Base-by-base conservation (phyloP, 108 stramenopile species). In the Hondaea fermentalgiana region DNA sequence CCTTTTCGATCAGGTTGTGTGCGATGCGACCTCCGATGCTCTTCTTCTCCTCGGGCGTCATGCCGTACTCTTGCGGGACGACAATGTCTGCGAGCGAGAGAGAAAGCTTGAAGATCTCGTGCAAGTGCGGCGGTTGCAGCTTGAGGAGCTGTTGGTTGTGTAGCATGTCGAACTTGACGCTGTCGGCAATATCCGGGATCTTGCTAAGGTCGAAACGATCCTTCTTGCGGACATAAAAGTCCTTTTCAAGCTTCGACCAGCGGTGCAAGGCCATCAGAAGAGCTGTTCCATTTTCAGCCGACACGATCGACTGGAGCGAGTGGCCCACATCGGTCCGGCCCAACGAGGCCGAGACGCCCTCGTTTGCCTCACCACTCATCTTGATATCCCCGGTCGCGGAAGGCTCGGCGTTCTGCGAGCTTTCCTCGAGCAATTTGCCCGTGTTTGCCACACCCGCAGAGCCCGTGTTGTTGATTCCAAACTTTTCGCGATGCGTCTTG, bases 61-160 rank as follows among this genome's bases (percentile, higher is more conserved):
- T 95, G 59, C 98, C 98, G 90, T 98, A 99, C 91, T 99, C 98
- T 69, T 98, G 98, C 17, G 99, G 99, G 17, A 98, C 97, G 49
- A 98, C 96, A 55, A 95, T 95, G 90, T 97, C 97, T 10, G 98
- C 98, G 94, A 99, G 97, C 10, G 89, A 58, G 89, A 97, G 96
- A 29, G 98, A 97, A 44, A 97, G 89, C 44, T 95, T 90, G 90
- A 97, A 98, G 17, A 99, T 91, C 90, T 96, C 94, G 57, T 95
- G 94, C 55, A 98, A 89, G 16, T 95, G 96, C 12, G 90, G 72
- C 2, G 95, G 87, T 3, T 45, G 21, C 57, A 57, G 93, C 44
- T 97, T 89, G 42, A 94, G 94, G 17, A 99, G 90, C 91, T 97
- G 96, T 16, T 95, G 95, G 90, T 98, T 98, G 90, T 98, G 98